phyloP scores from a whole-genome alignment of 305 asterid species.

The Plantago coronopus region DNA sequence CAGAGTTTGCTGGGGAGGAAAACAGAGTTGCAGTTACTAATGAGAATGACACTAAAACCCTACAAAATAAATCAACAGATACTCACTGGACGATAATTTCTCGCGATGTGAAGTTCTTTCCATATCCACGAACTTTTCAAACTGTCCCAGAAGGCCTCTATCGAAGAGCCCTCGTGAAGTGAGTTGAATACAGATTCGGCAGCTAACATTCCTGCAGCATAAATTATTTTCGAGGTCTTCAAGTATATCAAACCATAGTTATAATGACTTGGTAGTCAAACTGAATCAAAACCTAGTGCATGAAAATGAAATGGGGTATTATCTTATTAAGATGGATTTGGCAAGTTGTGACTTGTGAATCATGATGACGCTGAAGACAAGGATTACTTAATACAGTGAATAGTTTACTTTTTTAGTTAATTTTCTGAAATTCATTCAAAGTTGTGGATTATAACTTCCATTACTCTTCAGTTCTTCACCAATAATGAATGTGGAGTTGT shows the following conservation, averaged over 20 bases:
- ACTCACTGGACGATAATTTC: slow-evolving; percentile 96
- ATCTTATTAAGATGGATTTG: too few species aligned
- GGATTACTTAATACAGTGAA: neutral
- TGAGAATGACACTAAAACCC: neutral
- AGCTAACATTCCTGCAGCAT: slow-evolving; percentile 70
- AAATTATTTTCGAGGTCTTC: slow-evolving; percentile 4
- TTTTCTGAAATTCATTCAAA: neutral
- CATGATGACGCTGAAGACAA: too few species aligned
- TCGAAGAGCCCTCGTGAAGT: slow-evolving; percentile 51
- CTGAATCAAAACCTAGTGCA: neutral
- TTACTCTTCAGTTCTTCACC: neutral
- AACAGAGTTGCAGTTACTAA: neutral
- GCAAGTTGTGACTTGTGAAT: too few species aligned
- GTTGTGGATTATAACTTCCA: neutral
- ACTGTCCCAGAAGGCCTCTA: slow-evolving; percentile 76
- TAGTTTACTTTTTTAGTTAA: neutral
- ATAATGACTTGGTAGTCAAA: neutral
- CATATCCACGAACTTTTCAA: slow-evolving; percentile 87
- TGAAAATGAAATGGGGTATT: too few species aligned
- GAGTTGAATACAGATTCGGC: slow-evolving; percentile 79
- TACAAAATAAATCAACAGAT: slow-evolving; percentile 5
- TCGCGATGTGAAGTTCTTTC: slow-evolving; percentile 82
- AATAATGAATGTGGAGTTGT: neutral
- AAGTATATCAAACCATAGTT: neutral
- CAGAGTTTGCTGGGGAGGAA: neutral